A percentile compares a stretch with the other conserved stretches of the same genome.
Evolutionary conservation across 2,329 filamentous ascomycete genomes (phyloP).

Genomic region (Aphanocladium album): DNA sequence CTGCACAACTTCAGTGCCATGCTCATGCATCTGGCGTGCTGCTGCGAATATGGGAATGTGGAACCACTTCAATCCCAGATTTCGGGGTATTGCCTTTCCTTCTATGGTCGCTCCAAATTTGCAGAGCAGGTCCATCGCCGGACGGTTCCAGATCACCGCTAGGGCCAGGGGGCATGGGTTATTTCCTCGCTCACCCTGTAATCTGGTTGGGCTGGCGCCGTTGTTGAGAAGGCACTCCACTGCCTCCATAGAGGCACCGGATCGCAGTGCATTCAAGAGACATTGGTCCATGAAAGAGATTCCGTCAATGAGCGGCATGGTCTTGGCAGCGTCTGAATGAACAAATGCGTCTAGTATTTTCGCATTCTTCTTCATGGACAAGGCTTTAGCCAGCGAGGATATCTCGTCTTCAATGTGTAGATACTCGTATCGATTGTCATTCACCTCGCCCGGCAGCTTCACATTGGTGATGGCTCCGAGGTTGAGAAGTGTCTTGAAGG

Average conservation of each 20-base stretch:
- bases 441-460: not conserved
- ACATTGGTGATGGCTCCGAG: not conserved
- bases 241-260: not conserved
- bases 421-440: slow-evolving; percentile 2
- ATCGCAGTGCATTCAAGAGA: not conserved
- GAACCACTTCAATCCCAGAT: not conserved
- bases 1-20: slow-evolving; percentile 2
- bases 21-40: slow-evolving; percentile 1
- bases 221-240: not conserved
- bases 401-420: not conserved
- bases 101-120: not conserved
- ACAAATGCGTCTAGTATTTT: not conserved
- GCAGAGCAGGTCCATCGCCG: not conserved
- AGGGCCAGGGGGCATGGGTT: slow-evolving; percentile 2
- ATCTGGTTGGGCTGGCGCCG: not conserved
- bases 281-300: not conserved
- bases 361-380: not conserved
- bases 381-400: not conserved
- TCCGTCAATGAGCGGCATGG: not conserved
- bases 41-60: not conserved
- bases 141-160: slow-evolving; percentile 1
- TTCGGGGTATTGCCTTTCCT: not conserved
- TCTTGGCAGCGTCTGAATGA: not conserved
- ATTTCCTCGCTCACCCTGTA: not conserved
- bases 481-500: not conserved